phyloP scores from a whole-genome alignment of 2,329 filamentous ascomycete genomes.

The Pseudopyrenochaeta lycopersici region DNA sequence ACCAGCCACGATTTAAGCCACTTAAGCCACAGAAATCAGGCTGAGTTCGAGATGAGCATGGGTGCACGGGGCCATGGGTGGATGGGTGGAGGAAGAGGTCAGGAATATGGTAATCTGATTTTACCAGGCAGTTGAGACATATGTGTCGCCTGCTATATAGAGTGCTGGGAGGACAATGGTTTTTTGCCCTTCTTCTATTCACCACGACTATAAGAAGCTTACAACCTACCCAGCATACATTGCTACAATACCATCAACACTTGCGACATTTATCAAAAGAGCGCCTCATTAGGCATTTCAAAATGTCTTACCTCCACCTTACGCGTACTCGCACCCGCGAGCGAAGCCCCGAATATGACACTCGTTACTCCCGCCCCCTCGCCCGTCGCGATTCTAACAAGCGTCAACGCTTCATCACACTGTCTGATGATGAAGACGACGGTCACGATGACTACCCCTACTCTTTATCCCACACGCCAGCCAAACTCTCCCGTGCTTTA shows the following conservation, averaged over 20 bases:
- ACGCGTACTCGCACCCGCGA: conserved; percentile 30
- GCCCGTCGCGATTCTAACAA: conserved; percentile 36
- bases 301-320: conserved; percentile 38
- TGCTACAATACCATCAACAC: background rate
- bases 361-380: conserved; percentile 25
- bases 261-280: background rate
- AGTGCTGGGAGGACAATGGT: background rate
- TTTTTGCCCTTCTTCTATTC: conserved; percentile 4
- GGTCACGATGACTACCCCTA: conserved; percentile 43
- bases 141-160: conserved; percentile 17
- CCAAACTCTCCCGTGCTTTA: conserved; percentile 35
- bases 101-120: background rate
- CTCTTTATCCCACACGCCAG: conserved; percentile 20
- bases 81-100: conserved; percentile 9
- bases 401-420: conserved; percentile 28
- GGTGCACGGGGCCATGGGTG: conserved; percentile 14
- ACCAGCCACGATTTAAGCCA: conserved; percentile 14
- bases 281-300: conserved; percentile 7
- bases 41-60: conserved; percentile 6
- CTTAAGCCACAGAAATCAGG: conserved; percentile 13
- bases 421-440: conserved; percentile 34
- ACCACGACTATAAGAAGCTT: conserved; percentile 13
- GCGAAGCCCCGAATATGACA: conserved; percentile 24
- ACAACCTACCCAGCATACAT: background rate
- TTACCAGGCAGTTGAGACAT: conserved; percentile 24